These are phyloP conservation scores for Citrus glauca DNA, from an alignment of 345 rosid genomes.

Conservation along the genomic window DNA sequence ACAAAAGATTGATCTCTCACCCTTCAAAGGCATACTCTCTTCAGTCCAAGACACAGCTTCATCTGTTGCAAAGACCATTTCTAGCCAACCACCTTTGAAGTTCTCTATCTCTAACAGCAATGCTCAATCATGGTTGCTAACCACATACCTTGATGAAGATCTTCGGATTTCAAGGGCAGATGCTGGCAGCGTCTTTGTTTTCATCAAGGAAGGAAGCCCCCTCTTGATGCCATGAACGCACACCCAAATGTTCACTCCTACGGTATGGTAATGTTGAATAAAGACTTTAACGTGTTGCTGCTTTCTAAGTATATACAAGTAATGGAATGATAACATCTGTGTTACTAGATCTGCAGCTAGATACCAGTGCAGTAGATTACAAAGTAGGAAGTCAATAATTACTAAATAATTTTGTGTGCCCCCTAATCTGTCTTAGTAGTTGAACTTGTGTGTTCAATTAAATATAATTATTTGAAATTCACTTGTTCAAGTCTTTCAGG, in stretches of 20 bases:
- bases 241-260: neutral
- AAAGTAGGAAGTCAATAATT: too few species aligned
- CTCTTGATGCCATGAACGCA: slow-evolving; percentile 41
- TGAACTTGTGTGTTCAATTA: too few species aligned
- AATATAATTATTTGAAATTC: too few species aligned
- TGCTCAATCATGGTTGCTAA: slow-evolving; percentile 81
- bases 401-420: too few species aligned
- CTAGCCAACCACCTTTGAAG: slow-evolving; percentile 88
- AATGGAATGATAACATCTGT: neutral
- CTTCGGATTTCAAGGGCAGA: slow-evolving; percentile 89
- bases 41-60: slow-evolving; percentile 86
- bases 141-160: slow-evolving; percentile 83
- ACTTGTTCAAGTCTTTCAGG: too few species aligned
- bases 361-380: neutral
- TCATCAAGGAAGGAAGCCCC: slow-evolving; percentile 81
- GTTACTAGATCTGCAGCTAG: neutral
- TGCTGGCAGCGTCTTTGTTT: slow-evolving; percentile 79
- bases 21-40: slow-evolving; percentile 64
- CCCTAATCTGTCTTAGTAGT: too few species aligned
- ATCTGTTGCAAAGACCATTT: slow-evolving; percentile 74
- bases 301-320: neutral
- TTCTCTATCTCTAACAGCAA: slow-evolving; percentile 57
- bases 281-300: neutral
- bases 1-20: slow-evolving; percentile 73
- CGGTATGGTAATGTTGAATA: neutral